Conservation (phyloP, 164 flowering plant species). For the Aristolochia fimbriata region DNA sequence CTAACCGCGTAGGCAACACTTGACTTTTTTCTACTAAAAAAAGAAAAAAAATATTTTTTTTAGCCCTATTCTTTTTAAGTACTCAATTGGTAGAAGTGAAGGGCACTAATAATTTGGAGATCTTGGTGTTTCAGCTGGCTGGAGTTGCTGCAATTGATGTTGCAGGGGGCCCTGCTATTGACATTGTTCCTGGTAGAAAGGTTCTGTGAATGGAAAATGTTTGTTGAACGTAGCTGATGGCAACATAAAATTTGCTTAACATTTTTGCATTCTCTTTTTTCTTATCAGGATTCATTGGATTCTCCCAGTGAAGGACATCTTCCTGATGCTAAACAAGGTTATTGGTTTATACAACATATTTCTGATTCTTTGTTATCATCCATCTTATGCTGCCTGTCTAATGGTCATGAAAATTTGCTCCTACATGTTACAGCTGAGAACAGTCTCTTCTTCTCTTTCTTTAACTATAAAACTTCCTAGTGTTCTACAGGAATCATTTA, state of each 20-base stretch:
- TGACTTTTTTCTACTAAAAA: no score
- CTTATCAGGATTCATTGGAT: constrained; percentile 54
- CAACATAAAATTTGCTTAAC: background rate
- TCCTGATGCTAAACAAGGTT: constrained; percentile 85
- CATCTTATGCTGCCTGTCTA: background rate
- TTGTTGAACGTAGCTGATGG: background rate
- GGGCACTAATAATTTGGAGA: background rate
- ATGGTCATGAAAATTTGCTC: no score
- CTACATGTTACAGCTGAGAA: no score
- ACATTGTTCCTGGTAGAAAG: constrained; percentile 92
- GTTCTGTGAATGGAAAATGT: constrained; percentile 22
- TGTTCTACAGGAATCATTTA: no score
- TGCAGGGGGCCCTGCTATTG: constrained; percentile 87
- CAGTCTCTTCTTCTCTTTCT: no score
- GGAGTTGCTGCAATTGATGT: constrained; percentile 97
- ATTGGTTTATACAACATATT: background rate
- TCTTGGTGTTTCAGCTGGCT: constrained; percentile 56
- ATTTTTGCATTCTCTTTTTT: constrained; percentile 5
- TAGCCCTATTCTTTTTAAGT: no score
- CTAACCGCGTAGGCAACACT: no score
- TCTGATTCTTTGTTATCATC: background rate
- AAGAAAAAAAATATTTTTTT: no score
- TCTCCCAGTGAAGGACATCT: constrained; percentile 81
- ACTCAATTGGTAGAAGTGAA: no score
- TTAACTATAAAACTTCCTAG: no score